Base-by-base conservation (phyloP, 768 basidiomycete genomes). In the Hypholoma fasciculare region DNA sequence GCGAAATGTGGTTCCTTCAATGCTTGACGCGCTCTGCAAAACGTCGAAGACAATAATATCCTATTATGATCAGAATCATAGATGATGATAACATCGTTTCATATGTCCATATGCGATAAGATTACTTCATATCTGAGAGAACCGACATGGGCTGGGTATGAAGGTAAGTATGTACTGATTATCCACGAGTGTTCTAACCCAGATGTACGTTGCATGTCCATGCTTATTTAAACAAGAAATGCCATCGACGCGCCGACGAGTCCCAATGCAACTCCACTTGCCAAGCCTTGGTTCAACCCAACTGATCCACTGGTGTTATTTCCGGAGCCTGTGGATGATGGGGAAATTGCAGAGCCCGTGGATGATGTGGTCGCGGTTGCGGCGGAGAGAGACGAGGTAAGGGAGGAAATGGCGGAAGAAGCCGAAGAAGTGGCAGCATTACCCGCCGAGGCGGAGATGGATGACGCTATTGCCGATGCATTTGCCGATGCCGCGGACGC, bases 221-320 rank as follows among this genome's bases (percentile, higher is more conserved):
- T n/a, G n/a, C n/a, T 23, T 34, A 12, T 14, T 54, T 26, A 54
- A 23, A 54, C 43, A 16, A 54, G 23, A 36, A 54, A 7, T 9
- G 54, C 54, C 54, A 54, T 36, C 11, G 37, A 43, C 2, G 54
- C 54, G n/a, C 54, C 54, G 37, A 54, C n/a, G 7, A 42, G 30
- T 4, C 54, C 54, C 3, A 54, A 27, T 5, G 23, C 54, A 20
- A 47, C 40, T 34, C 54, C 54, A 5, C 54, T 27, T 20, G 54
- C 43, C 4, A 54, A 9, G 43, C 30, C 34, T 17, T 54, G 44
- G 17, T 17, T 36, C 19, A 37, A 34, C 17, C 44, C 37, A 23
- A 23, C 26, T 38, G 54, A 43, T 23, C 54, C 54, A 30, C 44
- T 49, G 26, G 48, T 49, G 48, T 7, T 30, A 23, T 54, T 36